Conservation (phyloP, 2,329 filamentous ascomycete species). For the Pyricularia pennisetigena region DNA sequence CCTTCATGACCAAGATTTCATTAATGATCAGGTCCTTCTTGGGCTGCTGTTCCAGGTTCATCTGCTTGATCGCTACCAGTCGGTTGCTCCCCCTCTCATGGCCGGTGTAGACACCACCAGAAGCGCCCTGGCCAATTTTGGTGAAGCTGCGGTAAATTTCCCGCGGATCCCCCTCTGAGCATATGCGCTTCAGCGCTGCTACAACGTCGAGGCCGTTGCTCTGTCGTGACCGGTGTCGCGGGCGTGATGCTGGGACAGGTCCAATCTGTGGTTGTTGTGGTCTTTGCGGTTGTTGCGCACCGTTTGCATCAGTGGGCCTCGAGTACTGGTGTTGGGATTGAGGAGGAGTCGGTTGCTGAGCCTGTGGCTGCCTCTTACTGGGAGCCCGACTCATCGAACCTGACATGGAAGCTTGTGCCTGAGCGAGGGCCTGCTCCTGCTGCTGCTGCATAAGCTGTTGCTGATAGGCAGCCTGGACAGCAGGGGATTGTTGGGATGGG, state of each 20-base stretch:
- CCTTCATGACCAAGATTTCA: slow-evolving; percentile 98
- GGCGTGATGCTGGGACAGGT: slow-evolving; percentile 40
- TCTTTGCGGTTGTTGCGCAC: slow-evolving; percentile 25
- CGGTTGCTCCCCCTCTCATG: slow-evolving; percentile 76
- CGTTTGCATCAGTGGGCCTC: slow-evolving; percentile 24
- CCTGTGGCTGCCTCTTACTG: slow-evolving; percentile 55
- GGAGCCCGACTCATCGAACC: slow-evolving; percentile 62
- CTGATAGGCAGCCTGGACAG: slow-evolving; percentile 38
- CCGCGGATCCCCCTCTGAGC: slow-evolving; percentile 80
- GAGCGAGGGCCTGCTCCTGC: slow-evolving; percentile 74
- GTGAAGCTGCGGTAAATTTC: slow-evolving; percentile 78
- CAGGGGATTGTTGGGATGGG: slow-evolving; percentile 31
- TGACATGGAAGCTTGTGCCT: slow-evolving; percentile 67
- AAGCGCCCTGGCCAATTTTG: slow-evolving; percentile 96
- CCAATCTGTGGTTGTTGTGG: slow-evolving; percentile 26
- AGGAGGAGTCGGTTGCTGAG: slow-evolving; percentile 37
- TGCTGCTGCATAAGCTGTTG: slow-evolving; percentile 66
- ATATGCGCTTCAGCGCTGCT: slow-evolving; percentile 76
- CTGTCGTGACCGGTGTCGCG: slow-evolving; percentile 68
- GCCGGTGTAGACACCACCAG: slow-evolving; percentile 88
- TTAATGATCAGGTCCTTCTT: slow-evolving; percentile 99
- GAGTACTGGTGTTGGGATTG: slow-evolving; percentile 40
- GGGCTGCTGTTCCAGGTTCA: slow-evolving; percentile 96
- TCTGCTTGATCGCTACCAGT: slow-evolving; percentile 97
- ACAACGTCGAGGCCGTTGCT: slow-evolving; percentile 77